Percentiles rank a stretch among this genome's conserved stretches.
Evolutionary conservation across 176 grass and related monocot genomes (phyloP).

Genomic region (Cenchrus fungigraminus): DNA sequence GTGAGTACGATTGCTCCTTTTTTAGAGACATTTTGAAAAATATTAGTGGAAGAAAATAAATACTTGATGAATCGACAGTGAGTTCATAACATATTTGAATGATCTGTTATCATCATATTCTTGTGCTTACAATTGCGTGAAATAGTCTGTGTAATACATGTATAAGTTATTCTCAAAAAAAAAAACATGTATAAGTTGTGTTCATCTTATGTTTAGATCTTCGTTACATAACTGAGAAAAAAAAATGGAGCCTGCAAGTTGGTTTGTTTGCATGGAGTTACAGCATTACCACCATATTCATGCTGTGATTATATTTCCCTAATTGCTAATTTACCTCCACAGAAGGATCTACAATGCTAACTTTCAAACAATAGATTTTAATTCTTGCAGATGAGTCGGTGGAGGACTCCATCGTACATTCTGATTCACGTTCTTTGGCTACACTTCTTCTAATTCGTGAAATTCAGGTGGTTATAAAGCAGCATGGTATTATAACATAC

Average conservation of each 20-base stretch:
- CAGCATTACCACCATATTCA: background rate
- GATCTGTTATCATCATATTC: background rate
- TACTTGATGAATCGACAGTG: slow-evolving; percentile 16
- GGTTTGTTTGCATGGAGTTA: slow-evolving; percentile 22
- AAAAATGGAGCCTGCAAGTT: slow-evolving; percentile 1
- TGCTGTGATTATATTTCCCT: slow-evolving; percentile 3
- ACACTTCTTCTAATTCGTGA: slow-evolving; percentile 97
- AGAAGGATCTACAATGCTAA: slow-evolving; percentile 44
- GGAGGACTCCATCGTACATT: slow-evolving; percentile 96
- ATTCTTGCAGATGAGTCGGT: slow-evolving; percentile 99
- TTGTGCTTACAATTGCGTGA: slow-evolving; percentile 8
- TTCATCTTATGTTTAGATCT: slow-evolving; percentile 1
- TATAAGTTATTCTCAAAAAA: background rate
- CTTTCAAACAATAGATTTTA: slow-evolving; percentile 91
- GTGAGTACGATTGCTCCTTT: slow-evolving; percentile 61
- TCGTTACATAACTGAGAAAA: background rate
- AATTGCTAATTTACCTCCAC: background rate
- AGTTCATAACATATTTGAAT: slow-evolving; percentile 3
- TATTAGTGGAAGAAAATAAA: slow-evolving; percentile 2
- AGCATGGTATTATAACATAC: background rate
- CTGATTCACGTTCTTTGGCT: slow-evolving; percentile 94
- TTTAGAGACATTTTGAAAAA: slow-evolving; percentile 7
- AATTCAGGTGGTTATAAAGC: slow-evolving; percentile 64
- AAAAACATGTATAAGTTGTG: background rate
- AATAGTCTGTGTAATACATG: slow-evolving; percentile 2